Evolutionary conservation across 2,329 filamentous ascomycete genomes (phyloP), one percentile per base, ranked within the genome.

Genomic region (Aureobasidium subglaciale): DNA sequence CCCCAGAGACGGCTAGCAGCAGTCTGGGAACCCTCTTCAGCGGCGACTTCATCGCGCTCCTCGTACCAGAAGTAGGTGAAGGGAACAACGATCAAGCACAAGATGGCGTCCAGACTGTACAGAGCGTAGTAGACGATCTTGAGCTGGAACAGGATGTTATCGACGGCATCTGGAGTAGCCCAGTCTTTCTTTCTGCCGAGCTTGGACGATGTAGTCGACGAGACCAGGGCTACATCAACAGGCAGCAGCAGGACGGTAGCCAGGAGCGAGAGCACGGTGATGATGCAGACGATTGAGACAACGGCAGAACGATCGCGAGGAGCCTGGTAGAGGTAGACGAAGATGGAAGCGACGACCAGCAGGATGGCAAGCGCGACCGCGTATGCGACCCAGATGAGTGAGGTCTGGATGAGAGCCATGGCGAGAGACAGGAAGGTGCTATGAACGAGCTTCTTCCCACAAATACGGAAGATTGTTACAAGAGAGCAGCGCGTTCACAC

Each of bases 31-130:
- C 89, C 88, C 59, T 88, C 82, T 64, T 95, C 88, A 30, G 86
- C 80, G 59, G 90, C 90, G 18, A 92, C 85, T 72, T 96, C 90
- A 65, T 96, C 92, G 62, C 95, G 95, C 71, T 97, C 93, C 70
- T 99, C 93, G 66, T 95, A 93, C 84, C 87, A 96, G 70, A 99
- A 99, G 75, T 99, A 99, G 45, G 91, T 87, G 68, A 99, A 99
- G 0, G 93, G 93, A 18, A 97, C 87, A 41, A 96, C 81, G 16
- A 97, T 70, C 42, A 99, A 77, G 67, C 93, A 99, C 10, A 99
- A 81, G 5, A 96, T 69, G 1, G 90, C 88, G 70, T 99, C 93
- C 62, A 96, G 76, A 63, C 88, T 93, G 75, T 97, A 99, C 0
- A 99, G 79, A 0, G 84, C 79, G 71, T 97, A 97, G 74, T 99